Base-by-base conservation (phyloP, 2,329 filamentous ascomycete species). In the Corynespora cassiicola region DNA sequence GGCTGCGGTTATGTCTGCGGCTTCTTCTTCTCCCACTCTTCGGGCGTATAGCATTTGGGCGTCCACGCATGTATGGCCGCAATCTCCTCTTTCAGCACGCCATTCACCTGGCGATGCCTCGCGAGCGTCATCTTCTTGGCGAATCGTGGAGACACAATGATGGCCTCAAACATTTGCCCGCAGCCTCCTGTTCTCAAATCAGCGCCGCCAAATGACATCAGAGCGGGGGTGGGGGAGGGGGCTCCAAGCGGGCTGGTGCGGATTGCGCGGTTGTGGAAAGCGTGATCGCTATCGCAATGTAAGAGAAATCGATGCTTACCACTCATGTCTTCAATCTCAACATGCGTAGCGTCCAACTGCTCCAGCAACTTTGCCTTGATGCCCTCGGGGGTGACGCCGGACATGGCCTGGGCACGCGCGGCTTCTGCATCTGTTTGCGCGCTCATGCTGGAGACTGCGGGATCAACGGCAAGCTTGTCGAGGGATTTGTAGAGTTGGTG, bases 1-100 rank as follows among this genome's bases (percentile, higher is more conserved):
- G n/a, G n/a, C n/a, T n/a, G n/a, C n/a, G n/a, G n/a, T n/a, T 41
- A 54, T n/a, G 42, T 32, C 46, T 68, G 63, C 5, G 56, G 62
- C 47, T 79, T 77, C 69, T 86, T 80, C 69, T 81, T 84, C 72
- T 88, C 82, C 84, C 87, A 95, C 74, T 96, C 89, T 59, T 90
- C 88, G 0, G 89, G 88, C 7, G 91, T 96, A 74, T 90, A 87
- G 68, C 91, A 96, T 72, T 90, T 95, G 18, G 90, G 89, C 39
- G 89, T 95, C 91, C 91, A 96, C 24, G 91, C 91, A 74, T 96
- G 91, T 56, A 96, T 95, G 50, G 81, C 82, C 11, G 88, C 88
- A 66, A 96, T 95, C 73, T 96, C 90, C 30, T 85, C 81, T 74
- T 90, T 92, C 56, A 96, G 76, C 5, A 84, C 84, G 11, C 79